These are phyloP conservation scores for Candolleomyces aberdarensis DNA, from an alignment of 768 basidiomycete genomes.

Conservation along the genomic window DNA sequence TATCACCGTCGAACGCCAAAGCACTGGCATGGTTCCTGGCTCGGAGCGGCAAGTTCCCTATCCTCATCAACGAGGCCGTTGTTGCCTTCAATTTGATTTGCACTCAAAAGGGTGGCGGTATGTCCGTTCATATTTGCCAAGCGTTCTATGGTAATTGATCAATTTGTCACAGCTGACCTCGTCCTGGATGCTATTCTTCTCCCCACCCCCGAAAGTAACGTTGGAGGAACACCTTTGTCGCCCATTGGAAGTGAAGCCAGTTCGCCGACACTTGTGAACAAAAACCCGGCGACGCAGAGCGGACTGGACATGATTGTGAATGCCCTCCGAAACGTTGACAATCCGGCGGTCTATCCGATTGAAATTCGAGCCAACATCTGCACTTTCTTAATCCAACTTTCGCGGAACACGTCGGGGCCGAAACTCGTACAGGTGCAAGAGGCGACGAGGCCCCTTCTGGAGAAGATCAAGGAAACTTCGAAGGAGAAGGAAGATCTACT, in stretches of 20 bases:
- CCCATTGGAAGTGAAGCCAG: slow-evolving; percentile 40
- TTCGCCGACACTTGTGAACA: slow-evolving; percentile 26
- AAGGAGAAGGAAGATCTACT: slow-evolving; percentile 41
- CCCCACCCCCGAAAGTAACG: slow-evolving; percentile 29
- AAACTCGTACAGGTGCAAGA: slow-evolving; percentile 51
- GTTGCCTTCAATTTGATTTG: slow-evolving; percentile 79
- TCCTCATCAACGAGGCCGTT: slow-evolving; percentile 86
- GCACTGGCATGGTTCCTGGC: slow-evolving; percentile 70
- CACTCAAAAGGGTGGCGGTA: slow-evolving; percentile 64
- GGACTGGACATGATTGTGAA: slow-evolving; percentile 67
- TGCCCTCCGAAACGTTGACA: slow-evolving; percentile 57
- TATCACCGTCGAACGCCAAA: slow-evolving; percentile 51
- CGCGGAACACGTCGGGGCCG: slow-evolving; percentile 47
- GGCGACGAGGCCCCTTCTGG: slow-evolving; percentile 45
- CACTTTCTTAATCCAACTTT: slow-evolving; percentile 64
- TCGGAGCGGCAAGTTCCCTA: slow-evolving; percentile 75
- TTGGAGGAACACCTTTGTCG: slow-evolving; percentile 35
- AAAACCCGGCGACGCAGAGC: slow-evolving; percentile 38
- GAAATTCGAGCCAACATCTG: slow-evolving; percentile 80
- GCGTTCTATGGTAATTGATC: not conserved
- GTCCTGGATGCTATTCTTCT: slow-evolving; percentile 60
- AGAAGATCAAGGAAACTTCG: slow-evolving; percentile 42
- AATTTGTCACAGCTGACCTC: slow-evolving; percentile 44
- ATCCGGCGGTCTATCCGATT: slow-evolving; percentile 56
- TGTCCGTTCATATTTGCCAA: slow-evolving; percentile 20